Evolutionary conservation across 2,329 filamentous ascomycete species (phyloP).

Genomic region (Boeremia lycopersici): DNA sequence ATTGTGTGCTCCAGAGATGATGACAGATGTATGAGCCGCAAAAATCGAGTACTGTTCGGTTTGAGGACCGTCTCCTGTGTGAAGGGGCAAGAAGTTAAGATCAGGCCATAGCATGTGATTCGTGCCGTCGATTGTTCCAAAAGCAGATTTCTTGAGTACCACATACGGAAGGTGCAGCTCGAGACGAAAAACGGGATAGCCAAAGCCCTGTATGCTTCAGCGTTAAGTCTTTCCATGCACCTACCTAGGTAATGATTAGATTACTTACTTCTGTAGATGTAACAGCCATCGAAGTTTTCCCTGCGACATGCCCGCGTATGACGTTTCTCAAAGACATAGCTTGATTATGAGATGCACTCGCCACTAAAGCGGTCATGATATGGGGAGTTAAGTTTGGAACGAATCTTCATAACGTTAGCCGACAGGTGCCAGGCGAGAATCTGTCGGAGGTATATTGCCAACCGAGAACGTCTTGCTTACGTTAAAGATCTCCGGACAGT

Average conservation of each 20-base stretch:
- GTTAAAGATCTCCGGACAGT: neutral
- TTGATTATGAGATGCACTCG: neutral
- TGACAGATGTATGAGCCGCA: neutral
- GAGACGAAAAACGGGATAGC: neutral
- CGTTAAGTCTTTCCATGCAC: neutral
- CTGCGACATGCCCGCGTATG: neutral
- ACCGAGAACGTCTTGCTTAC: neutral
- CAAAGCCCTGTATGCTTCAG: neutral
- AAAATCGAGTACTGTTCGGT: neutral
- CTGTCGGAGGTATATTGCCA: neutral
- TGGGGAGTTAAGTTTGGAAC: neutral
- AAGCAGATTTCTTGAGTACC: neutral
- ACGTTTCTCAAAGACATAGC: neutral
- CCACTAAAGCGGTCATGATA: neutral
- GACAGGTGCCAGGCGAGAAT: neutral
- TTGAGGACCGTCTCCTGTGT: neutral
- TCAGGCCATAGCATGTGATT: neutral
- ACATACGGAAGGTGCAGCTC: neutral
- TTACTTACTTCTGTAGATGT: neutral
- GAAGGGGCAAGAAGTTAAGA: neutral
- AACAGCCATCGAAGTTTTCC: neutral
- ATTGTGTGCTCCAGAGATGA: neutral
- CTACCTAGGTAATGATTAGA: no score
- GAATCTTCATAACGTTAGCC: neutral
- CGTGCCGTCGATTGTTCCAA: neutral